Base-by-base conservation (phyloP, 305 asterid species). In the Ajuga reptans region DNA sequence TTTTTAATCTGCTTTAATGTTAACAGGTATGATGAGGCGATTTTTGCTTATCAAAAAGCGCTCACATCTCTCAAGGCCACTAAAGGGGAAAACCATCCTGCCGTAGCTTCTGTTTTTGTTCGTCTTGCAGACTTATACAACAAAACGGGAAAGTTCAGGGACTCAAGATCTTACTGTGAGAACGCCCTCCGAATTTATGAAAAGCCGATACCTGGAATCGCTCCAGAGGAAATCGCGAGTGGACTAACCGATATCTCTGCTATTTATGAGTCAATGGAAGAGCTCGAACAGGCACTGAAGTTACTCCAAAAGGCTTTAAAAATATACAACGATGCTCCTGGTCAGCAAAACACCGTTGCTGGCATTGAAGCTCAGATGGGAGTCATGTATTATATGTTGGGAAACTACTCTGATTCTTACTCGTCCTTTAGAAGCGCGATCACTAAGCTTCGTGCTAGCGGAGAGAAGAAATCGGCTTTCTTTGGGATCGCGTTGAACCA, bases 301-400 rank as follows among this genome's bases (percentile, higher is more conserved):
- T 34, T 91, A 78, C 82, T 91, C 41, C 86, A 84, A 45, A 91
- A 79, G 89, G 98, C 98, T 3, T 69, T 91, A 15, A 87, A 89
- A 83, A 85, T 89, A 27, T 91, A 91, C 66, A 82, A 83, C 2
- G 85, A 89, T 53, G 88, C 95, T 18, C 96, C 96, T 1, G 96
- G 96, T 31, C 98, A 89, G 81, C 92, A 86, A 72, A 89, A 78
- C 79, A 87, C 96, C 0, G 72, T 86, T 69, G 93, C 96, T 9
- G 95, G 95, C 21, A 91, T 91, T 6, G 98, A 91, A 74, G 96
- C 96, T 67, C 98, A 89, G 75, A 87, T 91, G 86, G 98, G 96
- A 52, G 98, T 91, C 55, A 77, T 91, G 84, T 60, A 86, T 72
- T 91, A 91, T 64, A 87, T 91, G 90, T 68, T 87, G 65, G 98